Evolutionary conservation across 2,329 filamentous ascomycete genomes (phyloP), one percentile per base, ranked within the genome.

Genomic region (Fusarium xyrophilum): DNA sequence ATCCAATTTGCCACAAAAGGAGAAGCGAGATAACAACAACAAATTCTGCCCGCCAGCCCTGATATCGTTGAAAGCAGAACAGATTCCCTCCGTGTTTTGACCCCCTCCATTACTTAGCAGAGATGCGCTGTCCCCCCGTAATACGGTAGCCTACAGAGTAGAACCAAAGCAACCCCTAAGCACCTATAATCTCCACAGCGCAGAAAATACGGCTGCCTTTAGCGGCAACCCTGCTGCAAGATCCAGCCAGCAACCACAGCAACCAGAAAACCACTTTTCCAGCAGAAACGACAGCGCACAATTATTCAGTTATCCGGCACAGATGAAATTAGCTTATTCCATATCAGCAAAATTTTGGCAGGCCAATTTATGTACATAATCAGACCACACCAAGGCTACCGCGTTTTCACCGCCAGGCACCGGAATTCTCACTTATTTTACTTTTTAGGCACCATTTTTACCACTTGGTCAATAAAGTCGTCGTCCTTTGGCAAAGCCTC

Each of bases 381-480:
- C 65, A 67, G 66, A 53, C 65, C 65, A 65, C 33, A 36, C 43
- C 33, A 28, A 64, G 62, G 56, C 65, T 65, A 63, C 60, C 59
- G 60, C 64, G 44, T 65, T 65, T 66, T 67, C 53, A 39, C 51
- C 46, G 30, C 53, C 57, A 68, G 65, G 65, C 65, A 69, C 65
- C 65, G 46, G 65, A 61, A 68, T 69, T 66, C 61, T 56, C 51
- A 32, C 46, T 65, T 51, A 63, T 63, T 63, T 63, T 63, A 57
- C 25, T 50, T 51, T 63, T 68, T 58, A 68, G 65, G 65, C 65
- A 68, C 53, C 65, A 57, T 65, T 68, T 63, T 55, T 44, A 50
- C 21, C 38, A 32, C 28, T 25, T 44, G 51, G 51, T 54, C 51
- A 54, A 46, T 54, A 54, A 54, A 54, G 40, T 23, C 46, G 46